A percentile compares a stretch with the other conserved stretches of the same genome.
These are phyloP conservation scores for Salisapilia sapeloensis DNA, from an alignment of 352 stramenopile species.

Conservation along the genomic window DNA sequence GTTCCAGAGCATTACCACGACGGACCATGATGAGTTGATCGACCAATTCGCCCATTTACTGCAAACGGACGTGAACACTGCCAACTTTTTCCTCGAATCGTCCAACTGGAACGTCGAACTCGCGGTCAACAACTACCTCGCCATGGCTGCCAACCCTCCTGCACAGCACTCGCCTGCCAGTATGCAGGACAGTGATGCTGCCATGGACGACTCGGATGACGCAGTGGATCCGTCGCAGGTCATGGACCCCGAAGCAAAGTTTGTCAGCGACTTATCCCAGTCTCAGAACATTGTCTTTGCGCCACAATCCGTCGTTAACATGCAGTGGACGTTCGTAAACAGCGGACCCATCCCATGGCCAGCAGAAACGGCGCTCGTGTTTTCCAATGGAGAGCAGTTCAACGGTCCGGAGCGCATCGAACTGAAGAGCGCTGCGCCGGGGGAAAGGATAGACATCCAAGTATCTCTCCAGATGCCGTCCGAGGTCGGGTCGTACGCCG, in stretches of 20 bases:
- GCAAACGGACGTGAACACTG: slow-evolving; percentile 44
- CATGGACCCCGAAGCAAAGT: slow-evolving; percentile 9
- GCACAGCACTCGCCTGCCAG: slow-evolving; percentile 1
- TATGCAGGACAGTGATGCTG: slow-evolving; percentile 13
- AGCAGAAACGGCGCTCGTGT: slow-evolving; percentile 31
- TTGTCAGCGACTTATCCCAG: slow-evolving; percentile 45
- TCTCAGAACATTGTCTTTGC: slow-evolving; percentile 36
- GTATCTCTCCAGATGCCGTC: slow-evolving; percentile 32
- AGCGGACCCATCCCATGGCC: slow-evolving; percentile 34
- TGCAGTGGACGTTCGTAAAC: slow-evolving; percentile 76
- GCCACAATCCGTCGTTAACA: slow-evolving; percentile 24
- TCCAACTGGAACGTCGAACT: slow-evolving; percentile 82
- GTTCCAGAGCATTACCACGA: slow-evolving; percentile 80
- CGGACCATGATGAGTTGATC: slow-evolving; percentile 68
- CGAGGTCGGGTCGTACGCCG: slow-evolving; percentile 38
- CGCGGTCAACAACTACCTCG: slow-evolving; percentile 67
- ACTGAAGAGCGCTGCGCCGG: slow-evolving; percentile 14
- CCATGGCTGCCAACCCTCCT: slow-evolving; percentile 12
- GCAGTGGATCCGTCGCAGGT: neutral
- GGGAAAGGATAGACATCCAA: slow-evolving; percentile 46
- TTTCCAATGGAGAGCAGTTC: slow-evolving; percentile 48
- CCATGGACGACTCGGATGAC: slow-evolving; percentile 32
- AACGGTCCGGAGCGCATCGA: slow-evolving; percentile 30
- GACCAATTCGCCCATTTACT: slow-evolving; percentile 70
- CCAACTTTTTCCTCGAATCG: slow-evolving; percentile 74